These are phyloP conservation scores for Nakazawaea ernobii DNA, from an alignment of 805 yeast species.

Conservation along the genomic window DNA sequence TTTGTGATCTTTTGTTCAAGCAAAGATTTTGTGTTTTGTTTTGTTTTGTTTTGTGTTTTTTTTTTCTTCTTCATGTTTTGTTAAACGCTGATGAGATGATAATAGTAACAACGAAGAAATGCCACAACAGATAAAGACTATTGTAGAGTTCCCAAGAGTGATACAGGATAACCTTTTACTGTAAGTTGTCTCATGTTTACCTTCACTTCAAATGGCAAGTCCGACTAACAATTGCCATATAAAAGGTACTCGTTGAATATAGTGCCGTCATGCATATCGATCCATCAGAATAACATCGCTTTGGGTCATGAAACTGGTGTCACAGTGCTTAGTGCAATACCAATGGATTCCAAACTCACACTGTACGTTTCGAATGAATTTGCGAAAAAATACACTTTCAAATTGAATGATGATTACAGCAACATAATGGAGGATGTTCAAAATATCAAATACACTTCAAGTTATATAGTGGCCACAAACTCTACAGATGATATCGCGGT, in stretches of 20 bases:
- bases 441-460: background rate
- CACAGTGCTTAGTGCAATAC: background rate
- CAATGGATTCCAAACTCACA: background rate
- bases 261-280: constrained; percentile 4
- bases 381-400: background rate
- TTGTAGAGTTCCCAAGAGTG: background rate
- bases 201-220: background rate
- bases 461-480: background rate
- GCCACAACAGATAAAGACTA: background rate
- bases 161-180: background rate
- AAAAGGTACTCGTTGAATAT: background rate
- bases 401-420: background rate
- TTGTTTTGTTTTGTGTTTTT: background rate
- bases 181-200: background rate
- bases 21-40: background rate
- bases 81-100: background rate
- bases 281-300: background rate
- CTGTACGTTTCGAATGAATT: background rate
- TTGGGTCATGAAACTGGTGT: constrained; percentile 6
- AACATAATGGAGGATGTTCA: background rate
- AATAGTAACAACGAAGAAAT: background rate
- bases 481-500: background rate
- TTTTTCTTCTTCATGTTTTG: background rate
- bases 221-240: background rate
- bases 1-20: background rate